Percentiles rank a stretch among this genome's conserved stretches.
phyloP scores from a whole-genome alignment of 129 eudicot species.

The Arctium lappa region DNA sequence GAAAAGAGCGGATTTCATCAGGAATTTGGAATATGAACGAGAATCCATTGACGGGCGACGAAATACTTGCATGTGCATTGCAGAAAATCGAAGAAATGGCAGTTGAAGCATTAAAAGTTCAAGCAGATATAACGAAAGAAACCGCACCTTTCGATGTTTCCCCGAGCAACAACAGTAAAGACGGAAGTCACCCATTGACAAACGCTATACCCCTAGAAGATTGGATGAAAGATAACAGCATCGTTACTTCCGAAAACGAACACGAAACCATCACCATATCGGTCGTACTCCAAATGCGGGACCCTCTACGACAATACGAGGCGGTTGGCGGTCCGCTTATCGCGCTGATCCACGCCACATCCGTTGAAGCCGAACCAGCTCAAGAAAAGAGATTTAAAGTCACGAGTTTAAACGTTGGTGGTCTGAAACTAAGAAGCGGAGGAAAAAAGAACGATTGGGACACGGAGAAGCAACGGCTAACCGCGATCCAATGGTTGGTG shows the following conservation, averaged over 20 bases:
- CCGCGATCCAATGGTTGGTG: slow-evolving; percentile 93
- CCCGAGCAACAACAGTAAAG: slow-evolving; percentile 32
- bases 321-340: slow-evolving; percentile 91
- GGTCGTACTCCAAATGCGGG: slow-evolving; percentile 65
- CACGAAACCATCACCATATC: slow-evolving; percentile 41
- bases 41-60: slow-evolving; percentile 59
- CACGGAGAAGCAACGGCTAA: slow-evolving; percentile 77
- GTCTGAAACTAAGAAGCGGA: slow-evolving; percentile 58
- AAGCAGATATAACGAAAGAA: slow-evolving; percentile 69
- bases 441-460: slow-evolving; percentile 72
- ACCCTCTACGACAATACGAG: slow-evolving; percentile 78
- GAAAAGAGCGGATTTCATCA: slow-evolving; percentile 73
- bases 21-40: slow-evolving; percentile 91
- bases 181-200: slow-evolving; percentile 26
- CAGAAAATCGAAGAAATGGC: slow-evolving; percentile 88
- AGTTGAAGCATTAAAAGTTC: slow-evolving; percentile 70
- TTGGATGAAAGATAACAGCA: slow-evolving; percentile 48
- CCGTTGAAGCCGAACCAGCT: slow-evolving; percentile 27
- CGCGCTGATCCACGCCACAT: slow-evolving; percentile 49
- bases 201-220: slow-evolving; percentile 74
- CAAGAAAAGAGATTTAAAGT: slow-evolving; percentile 71
- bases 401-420: slow-evolving; percentile 61
- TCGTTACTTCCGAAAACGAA: slow-evolving; percentile 11
- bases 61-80: slow-evolving; percentile 60
- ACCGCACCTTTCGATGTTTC: slow-evolving; percentile 85